Conservation (phyloP, 208 protist genomes). For the Acanthamoeba divionensis region DNA sequence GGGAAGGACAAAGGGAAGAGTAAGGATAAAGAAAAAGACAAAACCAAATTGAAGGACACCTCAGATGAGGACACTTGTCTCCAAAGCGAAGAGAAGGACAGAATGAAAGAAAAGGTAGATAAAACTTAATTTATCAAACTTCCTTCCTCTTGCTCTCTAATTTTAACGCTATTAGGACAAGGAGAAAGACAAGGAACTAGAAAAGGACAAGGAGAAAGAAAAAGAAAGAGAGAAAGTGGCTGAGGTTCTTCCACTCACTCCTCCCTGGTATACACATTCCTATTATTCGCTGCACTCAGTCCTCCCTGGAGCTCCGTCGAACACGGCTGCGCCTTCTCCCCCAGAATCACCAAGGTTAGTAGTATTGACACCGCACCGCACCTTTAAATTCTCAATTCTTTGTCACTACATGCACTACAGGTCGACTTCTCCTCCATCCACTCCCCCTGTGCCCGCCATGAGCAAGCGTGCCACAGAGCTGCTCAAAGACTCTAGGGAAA, state of each 20-base stretch:
- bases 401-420: too few relatives aligned
- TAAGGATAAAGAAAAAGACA: background rate
- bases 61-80: too few relatives aligned
- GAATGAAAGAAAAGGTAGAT: background rate
- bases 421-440: too few relatives aligned
- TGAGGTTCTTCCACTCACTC: background rate
- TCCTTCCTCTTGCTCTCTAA: background rate
- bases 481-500: too few relatives aligned
- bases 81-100: slow-evolving; percentile 19
- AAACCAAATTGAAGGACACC: background rate
- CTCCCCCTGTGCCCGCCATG: too few relatives aligned
- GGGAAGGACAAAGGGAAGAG: slow-evolving; percentile 43
- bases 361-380: too few relatives aligned
- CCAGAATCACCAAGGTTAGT: background rate
- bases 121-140: background rate
- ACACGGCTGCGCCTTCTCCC: background rate
- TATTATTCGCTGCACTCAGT: background rate
- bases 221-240: too few relatives aligned
- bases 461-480: too few relatives aligned
- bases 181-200: background rate
- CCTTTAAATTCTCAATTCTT: too few relatives aligned
- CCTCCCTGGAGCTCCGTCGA: background rate
- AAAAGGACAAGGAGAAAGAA: background rate
- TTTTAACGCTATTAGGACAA: background rate
- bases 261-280: background rate